Evolutionary conservation across 176 grass and related monocot genomes (phyloP), one percentile per base, ranked within the genome.

Genomic region (Typha latifolia): DNA sequence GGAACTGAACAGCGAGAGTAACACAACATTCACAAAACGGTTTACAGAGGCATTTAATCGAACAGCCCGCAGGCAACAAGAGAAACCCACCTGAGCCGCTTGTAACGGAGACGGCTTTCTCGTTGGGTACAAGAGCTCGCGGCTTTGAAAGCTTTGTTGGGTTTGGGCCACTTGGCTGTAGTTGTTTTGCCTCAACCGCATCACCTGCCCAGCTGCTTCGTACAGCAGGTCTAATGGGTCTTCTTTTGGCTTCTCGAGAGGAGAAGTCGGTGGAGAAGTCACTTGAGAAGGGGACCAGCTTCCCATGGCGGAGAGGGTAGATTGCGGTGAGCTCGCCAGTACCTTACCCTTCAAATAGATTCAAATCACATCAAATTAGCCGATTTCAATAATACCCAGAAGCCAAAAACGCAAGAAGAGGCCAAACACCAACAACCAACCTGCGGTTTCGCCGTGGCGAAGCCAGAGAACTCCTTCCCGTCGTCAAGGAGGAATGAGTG

Each of bases 401-500:
- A 62, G 3, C 6, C 57, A 27, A 27, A 51, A 0, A 20, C 47
- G 5, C 15, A 51, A 51, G 49, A 65, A 5, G 27, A 3, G 27
- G 27, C 1, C 27, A 29, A 29, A 29, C 27, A 29, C 27, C 27
- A 29, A 29, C 2, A 29, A 12, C 19, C 31, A 18, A 11, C 23
- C 63, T 34, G 15, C 13, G 32, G 14, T 23, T 19, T 51, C 12
- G 24, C 32, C 16, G 12, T 12, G 34, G 47, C 47, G 6, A 2
- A 21, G 12, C 24, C 22, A 16, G 56, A 37, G 48, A 24, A 5
- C 14, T 67, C 66, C 24, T 78, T 56, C 7, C 50, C 70, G 65
- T 80, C 71, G 50, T 81, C 78, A 13, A 37, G 55, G 14, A 81
- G 64, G 61, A 81, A 81, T 20, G 51, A 81, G 32, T 63, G 71